Conservation (phyloP, 2,329 filamentous ascomycete species). For the Macrophomina tecta region DNA sequence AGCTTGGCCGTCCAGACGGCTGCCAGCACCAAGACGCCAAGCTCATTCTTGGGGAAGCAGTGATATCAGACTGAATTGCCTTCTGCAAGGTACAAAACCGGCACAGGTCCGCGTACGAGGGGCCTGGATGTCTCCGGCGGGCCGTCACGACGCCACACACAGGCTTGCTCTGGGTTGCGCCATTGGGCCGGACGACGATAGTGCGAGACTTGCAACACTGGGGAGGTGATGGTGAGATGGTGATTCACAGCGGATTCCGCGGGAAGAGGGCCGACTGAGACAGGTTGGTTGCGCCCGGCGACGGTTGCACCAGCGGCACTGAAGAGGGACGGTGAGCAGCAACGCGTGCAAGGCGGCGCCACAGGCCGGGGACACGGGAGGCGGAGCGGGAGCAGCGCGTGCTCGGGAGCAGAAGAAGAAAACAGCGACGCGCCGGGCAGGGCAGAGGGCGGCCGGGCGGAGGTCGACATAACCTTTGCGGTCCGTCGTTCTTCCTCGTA, state of each 20-base stretch:
- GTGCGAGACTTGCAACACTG: conserved; percentile 21
- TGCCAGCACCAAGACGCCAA: conserved; percentile 24
- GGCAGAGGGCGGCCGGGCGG: background rate
- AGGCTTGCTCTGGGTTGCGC: background rate
- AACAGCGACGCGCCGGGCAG: background rate
- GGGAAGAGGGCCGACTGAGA: conserved; percentile 26
- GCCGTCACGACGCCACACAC: conserved; percentile 20
- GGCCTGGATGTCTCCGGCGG: conserved; percentile 19
- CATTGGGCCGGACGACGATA: background rate
- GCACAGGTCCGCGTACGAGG: conserved; percentile 19
- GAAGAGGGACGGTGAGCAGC: conserved; percentile 14
- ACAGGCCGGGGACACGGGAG: background rate
- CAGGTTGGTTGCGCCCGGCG: conserved; percentile 24
- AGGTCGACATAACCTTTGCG: conserved; percentile 24
- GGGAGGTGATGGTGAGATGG: conserved; percentile 14
- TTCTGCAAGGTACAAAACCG: conserved; percentile 28
- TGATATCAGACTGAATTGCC: conserved; percentile 18
- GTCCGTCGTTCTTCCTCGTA: conserved; percentile 23
- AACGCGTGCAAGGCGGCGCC: conserved; percentile 8
- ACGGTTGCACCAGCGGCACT: conserved; percentile 8
- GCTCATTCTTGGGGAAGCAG: conserved; percentile 20
- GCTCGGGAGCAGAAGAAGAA: background rate
- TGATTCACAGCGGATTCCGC: conserved; percentile 27
- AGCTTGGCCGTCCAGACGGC: conserved; percentile 12
- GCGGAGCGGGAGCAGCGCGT: background rate